Base-by-base conservation (phyloP, 768 basidiomycete species). In the Amanita rubescens region DNA sequence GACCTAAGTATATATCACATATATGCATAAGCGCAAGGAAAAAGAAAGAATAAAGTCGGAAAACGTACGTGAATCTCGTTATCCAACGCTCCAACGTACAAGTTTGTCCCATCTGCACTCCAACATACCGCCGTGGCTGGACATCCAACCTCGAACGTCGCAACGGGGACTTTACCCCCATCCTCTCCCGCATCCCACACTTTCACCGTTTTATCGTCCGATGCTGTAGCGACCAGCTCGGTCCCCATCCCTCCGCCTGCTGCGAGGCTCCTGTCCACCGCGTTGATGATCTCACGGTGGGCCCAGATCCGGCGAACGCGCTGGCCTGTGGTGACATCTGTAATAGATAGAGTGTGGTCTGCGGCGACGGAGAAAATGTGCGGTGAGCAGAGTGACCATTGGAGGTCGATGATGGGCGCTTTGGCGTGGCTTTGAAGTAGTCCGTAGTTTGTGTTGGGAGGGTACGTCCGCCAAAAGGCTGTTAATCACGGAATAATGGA, bases 21-120 rank as follows among this genome's bases (percentile, higher is more conserved):
- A 53, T 11, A 51, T n/a, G 22, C 47, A 44, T 56, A 30, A 55
- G 41, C 24, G 24, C 55, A n/a, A 38, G 56, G n/a, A n/a, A 44
- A 35, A 55, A 24, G 49, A 54, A 48, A 33, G 46, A 34, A 49
- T 22, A 22, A 42, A 20, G 19, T 5, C 5, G 2, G 46, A 22
- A 35, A 11, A 77, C 87, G 59, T 62, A 95, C 94, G 65, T 97
- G 94, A 56, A 99, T 86, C 67, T 93, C 92, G 60, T 99, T 99
- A 69, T 99, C 95, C 62, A 98, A 68, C 12, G 90, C 93, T 4
- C 87, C 94, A n/a, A 91, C 80, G 59, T 91, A 99, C 32, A 96
- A 77, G 55, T 81, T 87, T 55, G 87, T 78, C 1, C 92, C 96
- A 63, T 99, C 96, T 17, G 82, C 82, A 65, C 88, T 87, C 94